Evolutionary conservation across 169 alveolate genomes (phyloP), one percentile per base, ranked within the genome.

Genomic region (Babesia sp.): DNA sequence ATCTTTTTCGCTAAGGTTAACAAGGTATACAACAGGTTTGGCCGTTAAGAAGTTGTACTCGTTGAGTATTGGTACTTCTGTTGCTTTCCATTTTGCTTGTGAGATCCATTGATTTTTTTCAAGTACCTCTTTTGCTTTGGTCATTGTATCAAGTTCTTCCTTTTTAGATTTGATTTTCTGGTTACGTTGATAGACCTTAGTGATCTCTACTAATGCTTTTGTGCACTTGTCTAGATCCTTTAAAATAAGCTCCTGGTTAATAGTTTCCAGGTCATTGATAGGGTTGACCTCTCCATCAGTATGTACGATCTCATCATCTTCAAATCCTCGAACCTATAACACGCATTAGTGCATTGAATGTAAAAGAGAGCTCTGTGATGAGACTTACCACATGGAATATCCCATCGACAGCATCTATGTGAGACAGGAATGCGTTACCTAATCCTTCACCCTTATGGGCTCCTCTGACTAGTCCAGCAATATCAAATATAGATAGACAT

Each of bases 381-480:
- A 31, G 2, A 75, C 98, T 72, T 16, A 98, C 99, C 45, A 98
- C 99, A 69, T 98, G 99, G 78, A 83, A 97, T 56, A 98, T 96
- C 59, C 99, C 99, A 85, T 98, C 99, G 11, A 94, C 98, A 34
- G 98, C 99, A 66, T 94, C 94, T 48, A 98, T 98, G 82, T 98
- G 97, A 12, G 99, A 94, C 55, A 98, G 87, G 90, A 98, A 98
- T 48, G 97, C 99, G 80, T 97, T 97, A 50, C 99, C 99, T 48
- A 98, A 96, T 3, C 99, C 99, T 85, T 96, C 99, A 18, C 99
- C 99, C 58, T 94, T 93, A 68, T 94, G 96, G 16, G 99, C 99
- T 42, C 99, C 99, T 36, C 96, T 96, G 18, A 98, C 99, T 18
- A 98, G 91, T 9, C 99, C 99, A 7, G 99, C 99, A 60, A 98